phyloP scores from a whole-genome alignment of 1,284 basidiomycete genomes.

The Sanghuangporus sanghuang region DNA sequence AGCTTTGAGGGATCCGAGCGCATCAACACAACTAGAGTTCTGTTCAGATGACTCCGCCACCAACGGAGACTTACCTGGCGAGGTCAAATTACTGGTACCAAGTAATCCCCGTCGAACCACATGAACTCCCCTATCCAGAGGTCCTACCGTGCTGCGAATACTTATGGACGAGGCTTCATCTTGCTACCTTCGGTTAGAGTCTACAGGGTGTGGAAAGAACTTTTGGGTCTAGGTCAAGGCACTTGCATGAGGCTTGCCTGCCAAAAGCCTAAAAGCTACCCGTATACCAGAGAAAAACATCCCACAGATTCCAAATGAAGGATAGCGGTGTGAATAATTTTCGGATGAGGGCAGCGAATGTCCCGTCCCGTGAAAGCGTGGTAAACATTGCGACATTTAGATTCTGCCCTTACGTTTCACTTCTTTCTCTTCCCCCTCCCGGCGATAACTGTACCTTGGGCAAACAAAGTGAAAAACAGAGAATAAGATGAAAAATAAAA shows the following conservation, averaged over 20 bases:
- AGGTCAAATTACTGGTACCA: neutral
- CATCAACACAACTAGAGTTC: neutral
- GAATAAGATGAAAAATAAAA: neutral
- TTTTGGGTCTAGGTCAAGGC: neutral
- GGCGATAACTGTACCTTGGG: neutral
- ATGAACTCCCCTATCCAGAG: neutral
- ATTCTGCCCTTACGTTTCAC: neutral
- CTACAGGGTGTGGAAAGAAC: neutral
- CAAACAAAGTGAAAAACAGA: neutral
- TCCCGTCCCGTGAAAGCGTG: neutral
- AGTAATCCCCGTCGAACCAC: neutral
- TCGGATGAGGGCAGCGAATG: neutral
- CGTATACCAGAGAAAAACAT: neutral
- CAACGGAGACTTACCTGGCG: neutral
- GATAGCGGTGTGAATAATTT: neutral
- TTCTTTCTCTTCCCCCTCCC: neutral
- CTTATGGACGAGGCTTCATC: neutral
- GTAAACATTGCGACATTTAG: neutral
- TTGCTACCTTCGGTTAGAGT: neutral
- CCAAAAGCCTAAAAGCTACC: slow-evolving; percentile 3
- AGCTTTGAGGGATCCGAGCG: neutral
- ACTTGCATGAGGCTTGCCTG: neutral
- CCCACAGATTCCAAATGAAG: neutral
- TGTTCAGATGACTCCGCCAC: neutral
- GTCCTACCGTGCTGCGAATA: neutral